phyloP scores from a whole-genome alignment of 139 green algal species.

The Deuterostichococcus epilithicus region DNA sequence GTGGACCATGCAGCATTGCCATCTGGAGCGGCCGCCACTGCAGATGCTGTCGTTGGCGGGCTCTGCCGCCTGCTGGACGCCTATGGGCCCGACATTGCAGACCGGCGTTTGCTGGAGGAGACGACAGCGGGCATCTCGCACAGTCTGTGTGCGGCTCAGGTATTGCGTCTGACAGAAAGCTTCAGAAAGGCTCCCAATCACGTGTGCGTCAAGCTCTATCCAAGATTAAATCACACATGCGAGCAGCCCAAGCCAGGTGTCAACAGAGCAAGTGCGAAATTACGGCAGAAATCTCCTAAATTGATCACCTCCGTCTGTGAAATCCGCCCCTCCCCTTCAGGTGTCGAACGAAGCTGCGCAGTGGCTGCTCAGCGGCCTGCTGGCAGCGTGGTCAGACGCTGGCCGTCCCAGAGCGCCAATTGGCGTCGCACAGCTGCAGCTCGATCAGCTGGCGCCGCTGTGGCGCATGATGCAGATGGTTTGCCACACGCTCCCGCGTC shows the following conservation, averaged over 20 bases:
- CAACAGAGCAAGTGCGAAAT: too few relatives aligned
- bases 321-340: too few relatives aligned
- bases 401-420: neutral
- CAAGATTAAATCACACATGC: too few relatives aligned
- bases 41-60: slow-evolving; percentile 1
- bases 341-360: neutral
- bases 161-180: too few relatives aligned
- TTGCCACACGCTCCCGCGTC: neutral
- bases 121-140: neutral
- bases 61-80: neutral
- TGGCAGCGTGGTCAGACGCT: neutral
- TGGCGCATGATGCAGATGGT: neutral
- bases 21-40: neutral
- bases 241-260: too few relatives aligned
- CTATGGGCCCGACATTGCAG: neutral
- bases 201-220: too few relatives aligned
- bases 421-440: neutral
- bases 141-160: neutral
- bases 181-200: too few relatives aligned
- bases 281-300: too few relatives aligned
- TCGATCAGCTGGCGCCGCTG: neutral
- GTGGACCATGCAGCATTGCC: neutral
- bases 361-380: slow-evolving; percentile 24
- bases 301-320: too few relatives aligned
- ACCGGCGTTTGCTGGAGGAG: slow-evolving; percentile 1